Evolutionary conservation across 2,329 filamentous ascomycete genomes (phyloP).

Genomic region (Cercospora nicotianae): DNA sequence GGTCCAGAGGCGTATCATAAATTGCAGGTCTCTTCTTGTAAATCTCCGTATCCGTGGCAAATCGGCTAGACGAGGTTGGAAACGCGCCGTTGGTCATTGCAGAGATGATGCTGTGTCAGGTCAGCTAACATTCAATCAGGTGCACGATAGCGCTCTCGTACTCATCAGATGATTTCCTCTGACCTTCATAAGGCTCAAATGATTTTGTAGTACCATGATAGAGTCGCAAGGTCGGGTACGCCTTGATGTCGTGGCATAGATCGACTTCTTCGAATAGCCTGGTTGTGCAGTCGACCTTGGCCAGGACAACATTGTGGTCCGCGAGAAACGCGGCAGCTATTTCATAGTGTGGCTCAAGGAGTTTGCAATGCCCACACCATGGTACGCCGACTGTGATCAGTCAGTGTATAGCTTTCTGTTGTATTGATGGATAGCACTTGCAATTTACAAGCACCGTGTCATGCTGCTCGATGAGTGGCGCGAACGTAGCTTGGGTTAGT

Average conservation of each 20-base stretch:
- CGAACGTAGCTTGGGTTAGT: background rate
- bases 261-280: constrained; percentile 64
- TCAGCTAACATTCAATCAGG: background rate
- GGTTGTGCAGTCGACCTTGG: constrained; percentile 92
- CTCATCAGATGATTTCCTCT: constrained; percentile 8
- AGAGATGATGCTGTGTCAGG: constrained; percentile 5
- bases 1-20: background rate
- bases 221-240: constrained; percentile 3
- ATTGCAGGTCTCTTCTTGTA: background rate
- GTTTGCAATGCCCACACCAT: constrained; percentile 98
- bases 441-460: constrained; percentile 5
- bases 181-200: background rate
- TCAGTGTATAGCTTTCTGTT: background rate
- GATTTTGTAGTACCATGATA: constrained; percentile 1
- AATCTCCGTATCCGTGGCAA: background rate
- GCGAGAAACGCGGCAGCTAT: constrained; percentile 79
- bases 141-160: background rate
- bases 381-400: background rate
- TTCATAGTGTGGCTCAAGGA: constrained; percentile 89
- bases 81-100: constrained; percentile 13
- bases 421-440: background rate
- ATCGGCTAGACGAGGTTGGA: background rate
- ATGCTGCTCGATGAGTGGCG: constrained; percentile 4
- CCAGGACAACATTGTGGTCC: constrained; percentile 68
- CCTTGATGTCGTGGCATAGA: constrained; percentile 1